phyloP scores from a whole-genome alignment of 495 filamentous ascomycete genomes.

The Aspergillus biplanus region DNA sequence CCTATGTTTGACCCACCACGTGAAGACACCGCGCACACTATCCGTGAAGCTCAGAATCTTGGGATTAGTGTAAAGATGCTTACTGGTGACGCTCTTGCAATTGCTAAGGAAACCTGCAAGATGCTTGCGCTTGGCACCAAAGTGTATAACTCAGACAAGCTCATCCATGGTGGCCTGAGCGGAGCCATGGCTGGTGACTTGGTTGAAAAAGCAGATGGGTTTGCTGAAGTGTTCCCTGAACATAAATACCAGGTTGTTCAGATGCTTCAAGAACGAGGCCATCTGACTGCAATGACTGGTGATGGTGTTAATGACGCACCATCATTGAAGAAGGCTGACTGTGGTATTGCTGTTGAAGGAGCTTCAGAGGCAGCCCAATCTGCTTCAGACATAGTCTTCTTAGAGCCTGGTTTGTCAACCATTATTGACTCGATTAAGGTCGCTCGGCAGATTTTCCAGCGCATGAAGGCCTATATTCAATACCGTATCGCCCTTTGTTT shows the following conservation, averaged over 20 bases:
- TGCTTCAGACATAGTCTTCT: conserved; percentile 75
- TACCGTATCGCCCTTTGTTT: conserved; percentile 78
- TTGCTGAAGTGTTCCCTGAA: conserved; percentile 91
- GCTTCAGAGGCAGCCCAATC: conserved; percentile 75
- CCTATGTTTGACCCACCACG: conserved; percentile 77
- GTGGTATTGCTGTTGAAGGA: conserved; percentile 72
- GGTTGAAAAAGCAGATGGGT: conserved; percentile 73
- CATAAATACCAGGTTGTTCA: conserved; percentile 98
- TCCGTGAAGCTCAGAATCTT: conserved; percentile 70
- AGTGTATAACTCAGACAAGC: conserved; percentile 72
- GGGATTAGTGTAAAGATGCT: conserved; percentile 78
- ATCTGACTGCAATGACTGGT: conserved; percentile 97
- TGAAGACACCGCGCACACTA: conserved; percentile 77
- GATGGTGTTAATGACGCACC: conserved; percentile 98
- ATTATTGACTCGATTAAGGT: conserved; percentile 78
- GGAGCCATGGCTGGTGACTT: conserved; percentile 72
- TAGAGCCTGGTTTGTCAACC: conserved; percentile 72
- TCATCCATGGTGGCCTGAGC: conserved; percentile 70
- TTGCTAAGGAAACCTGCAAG: conserved; percentile 78
- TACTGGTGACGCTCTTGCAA: conserved; percentile 75
- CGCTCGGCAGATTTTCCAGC: conserved; percentile 76
- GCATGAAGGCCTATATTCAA: conserved; percentile 80
- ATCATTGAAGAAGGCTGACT: conserved; percentile 93
- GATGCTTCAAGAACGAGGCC: conserved; percentile 94
- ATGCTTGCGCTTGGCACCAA: conserved; percentile 77